Conservation (phyloP, 1,284 basidiomycete species). For the Porodaedalea pini region DNA sequence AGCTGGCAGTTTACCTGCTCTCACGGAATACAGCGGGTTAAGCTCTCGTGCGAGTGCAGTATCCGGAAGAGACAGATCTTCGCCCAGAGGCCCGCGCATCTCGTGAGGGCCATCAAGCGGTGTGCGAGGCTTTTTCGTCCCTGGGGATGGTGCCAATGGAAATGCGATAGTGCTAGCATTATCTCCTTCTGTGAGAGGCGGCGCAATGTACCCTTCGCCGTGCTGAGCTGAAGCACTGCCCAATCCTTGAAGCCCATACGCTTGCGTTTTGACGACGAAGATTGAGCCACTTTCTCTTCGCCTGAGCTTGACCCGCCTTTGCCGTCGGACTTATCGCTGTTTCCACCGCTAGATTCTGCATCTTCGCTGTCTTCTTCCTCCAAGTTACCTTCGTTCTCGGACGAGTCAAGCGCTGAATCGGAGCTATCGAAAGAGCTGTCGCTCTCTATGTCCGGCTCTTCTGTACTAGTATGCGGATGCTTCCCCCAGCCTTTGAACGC, state of each 20-base stretch:
- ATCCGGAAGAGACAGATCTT: too few relatives aligned
- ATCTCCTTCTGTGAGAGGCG: slow-evolving; percentile 26
- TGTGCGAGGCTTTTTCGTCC: slow-evolving; percentile 43
- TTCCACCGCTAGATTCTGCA: too few relatives aligned
- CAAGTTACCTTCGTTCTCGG: slow-evolving; percentile 33
- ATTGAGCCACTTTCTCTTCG: too few relatives aligned
- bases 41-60: too few relatives aligned
- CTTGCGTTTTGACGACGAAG: slow-evolving; percentile 38
- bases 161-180: neutral
- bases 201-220: too few relatives aligned
- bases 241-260: slow-evolving; percentile 77
- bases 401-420: slow-evolving; percentile 58
- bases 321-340: slow-evolving; percentile 18
- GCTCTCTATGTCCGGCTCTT: neutral
- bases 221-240: slow-evolving; percentile 72
- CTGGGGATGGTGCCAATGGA: slow-evolving; percentile 22
- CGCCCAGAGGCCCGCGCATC: slow-evolving; percentile 68
- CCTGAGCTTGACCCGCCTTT: slow-evolving; percentile 23
- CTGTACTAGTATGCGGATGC: too few relatives aligned
- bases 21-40: too few relatives aligned
- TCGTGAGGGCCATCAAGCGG: slow-evolving; percentile 32
- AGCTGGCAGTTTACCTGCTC: too few relatives aligned
- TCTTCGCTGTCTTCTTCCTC: slow-evolving; percentile 1
- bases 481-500: too few relatives aligned
- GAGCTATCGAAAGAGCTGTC: slow-evolving; percentile 74